A percentile compares a stretch with the other conserved stretches of the same genome.
Conservation (phyloP, 1,139 yeast genomes). For the Maudiozyma humilis region DNA sequence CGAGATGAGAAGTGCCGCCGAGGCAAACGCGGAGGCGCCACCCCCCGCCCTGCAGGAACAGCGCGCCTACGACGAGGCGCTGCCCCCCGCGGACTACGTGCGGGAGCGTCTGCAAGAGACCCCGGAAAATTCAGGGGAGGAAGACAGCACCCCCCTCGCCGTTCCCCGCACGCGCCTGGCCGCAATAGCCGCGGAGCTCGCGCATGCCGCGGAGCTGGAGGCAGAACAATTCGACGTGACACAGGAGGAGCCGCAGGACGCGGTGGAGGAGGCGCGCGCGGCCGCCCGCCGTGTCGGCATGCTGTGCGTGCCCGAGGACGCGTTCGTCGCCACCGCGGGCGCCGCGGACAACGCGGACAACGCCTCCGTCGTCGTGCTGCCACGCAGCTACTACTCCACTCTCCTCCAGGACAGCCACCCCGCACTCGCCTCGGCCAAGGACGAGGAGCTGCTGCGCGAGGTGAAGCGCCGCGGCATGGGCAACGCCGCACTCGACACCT, state of each 20-base stretch:
- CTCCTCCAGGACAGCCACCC: conserved; percentile 39
- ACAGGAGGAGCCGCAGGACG: conserved; percentile 3
- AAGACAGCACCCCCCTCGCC: too few species aligned
- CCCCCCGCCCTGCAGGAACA: too few species aligned
- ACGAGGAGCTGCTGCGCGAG: conserved; percentile 39
- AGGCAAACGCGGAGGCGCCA: too few species aligned
- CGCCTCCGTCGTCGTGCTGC: conserved; percentile 54
- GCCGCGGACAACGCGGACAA: conserved; percentile 44
- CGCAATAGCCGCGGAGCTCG: not conserved
- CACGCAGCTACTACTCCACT: conserved; percentile 49
- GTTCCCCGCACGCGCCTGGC: too few species aligned
- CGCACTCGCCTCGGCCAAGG: conserved; percentile 39
- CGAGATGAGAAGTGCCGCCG: too few species aligned
- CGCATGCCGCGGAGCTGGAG: not conserved
- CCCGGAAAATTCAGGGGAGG: too few species aligned
- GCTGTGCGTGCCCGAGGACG: conserved; percentile 46
- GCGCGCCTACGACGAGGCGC: too few species aligned
- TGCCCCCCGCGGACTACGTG: too few species aligned
- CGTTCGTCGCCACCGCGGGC: conserved; percentile 45
- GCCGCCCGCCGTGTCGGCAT: conserved; percentile 40
- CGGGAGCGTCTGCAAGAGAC: too few species aligned
- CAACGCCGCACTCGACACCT: conserved; percentile 8
- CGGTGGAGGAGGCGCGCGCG: conserved; percentile 17
- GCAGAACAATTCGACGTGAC: conserved; percentile 7
- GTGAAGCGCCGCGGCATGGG: conserved; percentile 44